A percentile compares a stretch with the other conserved stretches of the same genome.
Conservation (phyloP, 192 early-diverging fungal species). For the Allomyces arbusculus region DNA sequence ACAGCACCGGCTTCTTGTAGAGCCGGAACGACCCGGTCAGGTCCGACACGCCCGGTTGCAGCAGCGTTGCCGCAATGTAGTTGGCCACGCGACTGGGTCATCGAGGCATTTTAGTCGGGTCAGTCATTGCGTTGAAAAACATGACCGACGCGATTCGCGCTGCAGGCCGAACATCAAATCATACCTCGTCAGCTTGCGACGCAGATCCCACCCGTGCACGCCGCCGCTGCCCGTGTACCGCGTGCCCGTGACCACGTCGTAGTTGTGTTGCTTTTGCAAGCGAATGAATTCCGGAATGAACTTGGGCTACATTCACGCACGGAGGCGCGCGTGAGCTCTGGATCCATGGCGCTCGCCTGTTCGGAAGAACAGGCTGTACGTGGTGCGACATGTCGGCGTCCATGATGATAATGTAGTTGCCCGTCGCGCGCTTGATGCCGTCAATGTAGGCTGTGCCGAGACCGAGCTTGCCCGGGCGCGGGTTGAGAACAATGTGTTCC, state of each 20-base stretch:
- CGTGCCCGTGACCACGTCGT: conserved; percentile 87
- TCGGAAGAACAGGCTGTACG: conserved; percentile 17
- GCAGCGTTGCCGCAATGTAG: conserved; percentile 67
- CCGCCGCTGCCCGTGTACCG: conserved; percentile 71
- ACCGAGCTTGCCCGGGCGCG: conserved; percentile 87
- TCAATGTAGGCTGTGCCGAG: conserved; percentile 90
- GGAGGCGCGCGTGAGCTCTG: not conserved
- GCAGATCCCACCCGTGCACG: conserved; percentile 95
- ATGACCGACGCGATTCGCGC: not conserved
- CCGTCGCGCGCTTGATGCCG: conserved; percentile 80
- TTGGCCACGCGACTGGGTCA: conserved; percentile 73
- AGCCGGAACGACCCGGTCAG: conserved; percentile 88
- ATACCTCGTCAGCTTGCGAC: conserved; percentile 77
- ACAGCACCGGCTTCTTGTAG: conserved; percentile 80
- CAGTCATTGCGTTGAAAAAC: not conserved
- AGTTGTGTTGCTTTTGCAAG: conserved; percentile 58
- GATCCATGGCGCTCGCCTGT: not conserved
- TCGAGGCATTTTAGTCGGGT: not conserved
- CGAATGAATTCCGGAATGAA: conserved; percentile 88
- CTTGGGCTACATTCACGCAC: conserved; percentile 45
- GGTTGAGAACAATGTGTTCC: conserved; percentile 70
- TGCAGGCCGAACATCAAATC: not conserved
- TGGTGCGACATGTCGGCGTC: conserved; percentile 99
- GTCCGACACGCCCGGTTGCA: conserved; percentile 80
- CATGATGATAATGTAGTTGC: conserved; percentile 93